These are phyloP conservation scores for Microcos paniculata DNA, from an alignment of 345 rosid species.

Conservation along the genomic window DNA sequence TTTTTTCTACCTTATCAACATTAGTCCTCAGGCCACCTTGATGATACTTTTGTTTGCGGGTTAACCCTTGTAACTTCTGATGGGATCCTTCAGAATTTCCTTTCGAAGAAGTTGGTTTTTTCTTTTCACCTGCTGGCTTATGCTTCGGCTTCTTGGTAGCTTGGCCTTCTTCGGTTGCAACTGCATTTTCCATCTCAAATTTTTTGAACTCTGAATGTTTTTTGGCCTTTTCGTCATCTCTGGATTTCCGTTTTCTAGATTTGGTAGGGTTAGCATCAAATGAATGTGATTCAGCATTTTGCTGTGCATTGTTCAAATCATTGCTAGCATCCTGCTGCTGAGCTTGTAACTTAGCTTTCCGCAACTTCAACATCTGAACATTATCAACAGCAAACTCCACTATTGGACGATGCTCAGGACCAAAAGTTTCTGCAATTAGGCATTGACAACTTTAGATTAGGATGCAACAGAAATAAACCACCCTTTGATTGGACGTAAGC, in stretches of 20 bases:
- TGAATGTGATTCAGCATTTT: slow-evolving; percentile 23
- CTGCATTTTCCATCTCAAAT: slow-evolving; percentile 20
- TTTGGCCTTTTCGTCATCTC: slow-evolving; percentile 28
- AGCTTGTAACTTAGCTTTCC: slow-evolving; percentile 45
- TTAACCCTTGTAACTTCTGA: slow-evolving; percentile 22
- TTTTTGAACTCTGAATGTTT: slow-evolving; percentile 24
- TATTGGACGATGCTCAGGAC: slow-evolving; percentile 73
- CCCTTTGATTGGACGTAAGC: neutral
- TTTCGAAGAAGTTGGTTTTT: slow-evolving; percentile 16
- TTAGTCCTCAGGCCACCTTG: slow-evolving; percentile 22
- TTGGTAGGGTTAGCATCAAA: slow-evolving; percentile 20
- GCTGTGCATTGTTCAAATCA: slow-evolving; percentile 25
- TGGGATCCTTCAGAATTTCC: slow-evolving; percentile 20
- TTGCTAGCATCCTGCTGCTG: slow-evolving; percentile 36
- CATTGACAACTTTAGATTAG: neutral
- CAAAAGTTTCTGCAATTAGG: slow-evolving; percentile 68
- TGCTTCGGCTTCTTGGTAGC: slow-evolving; percentile 41
- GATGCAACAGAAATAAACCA: neutral
- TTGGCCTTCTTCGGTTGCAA: slow-evolving; percentile 14
- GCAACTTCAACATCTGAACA: slow-evolving; percentile 69
- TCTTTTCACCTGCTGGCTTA: slow-evolving; percentile 26
- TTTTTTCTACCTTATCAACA: slow-evolving; percentile 28
- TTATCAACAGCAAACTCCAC: slow-evolving; percentile 85
- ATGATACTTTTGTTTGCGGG: slow-evolving; percentile 22
- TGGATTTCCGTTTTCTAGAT: slow-evolving; percentile 45